These are phyloP conservation scores for Chondrus crispus DNA, from an alignment of 23 red algal species.

Conservation along the genomic window DNA sequence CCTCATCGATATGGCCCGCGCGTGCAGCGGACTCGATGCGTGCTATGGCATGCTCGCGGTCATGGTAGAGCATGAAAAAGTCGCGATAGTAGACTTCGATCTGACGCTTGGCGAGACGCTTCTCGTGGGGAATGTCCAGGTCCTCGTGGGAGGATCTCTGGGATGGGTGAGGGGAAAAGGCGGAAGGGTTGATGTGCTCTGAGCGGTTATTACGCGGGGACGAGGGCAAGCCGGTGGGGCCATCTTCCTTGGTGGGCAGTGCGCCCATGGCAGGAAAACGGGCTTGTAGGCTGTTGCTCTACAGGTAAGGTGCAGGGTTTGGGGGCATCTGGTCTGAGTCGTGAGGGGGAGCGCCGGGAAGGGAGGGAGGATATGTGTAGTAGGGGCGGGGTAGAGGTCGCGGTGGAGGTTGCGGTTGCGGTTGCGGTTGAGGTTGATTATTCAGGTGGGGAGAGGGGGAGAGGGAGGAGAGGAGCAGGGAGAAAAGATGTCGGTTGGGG, in stretches of 20 bases:
- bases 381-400: no score
- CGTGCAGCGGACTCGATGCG: constrained; percentile 46
- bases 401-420: no score
- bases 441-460: no score
- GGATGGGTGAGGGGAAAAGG: background rate
- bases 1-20: constrained; percentile 45
- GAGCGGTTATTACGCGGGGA: background rate
- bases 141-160: background rate
- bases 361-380: no score
- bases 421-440: no score
- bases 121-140: constrained; percentile 53
- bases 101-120: constrained; percentile 71
- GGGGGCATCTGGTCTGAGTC: no score
- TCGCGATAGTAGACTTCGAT: constrained; percentile 88
- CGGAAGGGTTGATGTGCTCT: background rate
- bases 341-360: no score
- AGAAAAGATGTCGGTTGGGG: no score
- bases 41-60: constrained; percentile 50
- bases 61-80: constrained; percentile 55
- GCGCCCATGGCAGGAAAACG: constrained; percentile 28
- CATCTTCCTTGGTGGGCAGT: constrained; percentile 11
- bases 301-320: no score
- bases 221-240: constrained; percentile 4
- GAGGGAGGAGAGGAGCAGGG: no score
- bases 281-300: no score